Evolutionary conservation across 2,329 filamentous ascomycete genomes (phyloP), one percentile per base, ranked within the genome.

Genomic region (Aureobasidium sp.): DNA sequence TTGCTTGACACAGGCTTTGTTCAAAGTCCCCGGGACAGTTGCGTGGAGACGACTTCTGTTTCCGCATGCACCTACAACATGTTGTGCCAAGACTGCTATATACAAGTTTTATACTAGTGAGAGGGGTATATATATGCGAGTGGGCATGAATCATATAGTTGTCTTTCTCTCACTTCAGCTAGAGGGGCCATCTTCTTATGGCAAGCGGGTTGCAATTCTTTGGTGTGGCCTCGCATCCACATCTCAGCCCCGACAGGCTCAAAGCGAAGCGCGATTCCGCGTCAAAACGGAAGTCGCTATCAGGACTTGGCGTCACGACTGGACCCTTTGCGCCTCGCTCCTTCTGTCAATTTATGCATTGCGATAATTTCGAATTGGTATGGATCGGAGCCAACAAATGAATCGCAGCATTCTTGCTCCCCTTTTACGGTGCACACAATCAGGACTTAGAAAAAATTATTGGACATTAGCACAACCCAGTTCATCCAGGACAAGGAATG

Each of bases 231-330:
- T 47, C 27, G 41, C 55, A 48, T 48, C 55, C 55, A 59, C 55
- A 29, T 36, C 41, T 44, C 52, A 56, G 52, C 52, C 20, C 39
- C 52, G 52, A 26, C 52, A 44, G 52, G 52, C 52, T 44, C 52
- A 43, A 43, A 56, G 52, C 51, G 51, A 53, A 53, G 51, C 51
- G 51, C 29, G 43, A 48, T 46, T 50, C 56, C 56, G 56, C 56
- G 55, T 59, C 55, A 39, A 59, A 59, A 59, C 56, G 56, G 56
- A 59, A 59, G 56, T 59, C 56, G 44, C 56, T 59, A 59, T 59
- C 56, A 44, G 47, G 55, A 47, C 55, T 47, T 46, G 55, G 55
- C 55, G 43, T 27, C 44, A 29, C 29, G 29, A 47, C 26, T 37
- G 15, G 34, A n/a, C 36, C 51, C 29, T 41, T 53, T 41, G 12